Percentiles rank a stretch among this genome's conserved stretches.
Evolutionary conservation across 805 yeast genomes (phyloP).

Genomic region (Kodamaea neixiangensis): DNA sequence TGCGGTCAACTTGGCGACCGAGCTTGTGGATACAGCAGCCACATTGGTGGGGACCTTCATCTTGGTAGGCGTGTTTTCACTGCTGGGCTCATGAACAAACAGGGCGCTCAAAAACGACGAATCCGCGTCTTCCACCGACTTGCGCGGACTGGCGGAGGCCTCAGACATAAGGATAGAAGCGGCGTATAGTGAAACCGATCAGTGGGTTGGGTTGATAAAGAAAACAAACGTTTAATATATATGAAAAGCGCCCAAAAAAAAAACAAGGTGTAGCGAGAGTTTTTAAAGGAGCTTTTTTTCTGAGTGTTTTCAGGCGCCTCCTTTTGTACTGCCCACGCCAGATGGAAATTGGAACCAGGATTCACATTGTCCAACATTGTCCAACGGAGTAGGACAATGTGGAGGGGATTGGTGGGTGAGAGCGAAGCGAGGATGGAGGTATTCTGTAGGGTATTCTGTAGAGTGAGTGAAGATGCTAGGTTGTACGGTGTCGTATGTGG

Average conservation of each 20-base stretch:
- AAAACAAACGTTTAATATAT: constrained; percentile 5
- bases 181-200: background rate
- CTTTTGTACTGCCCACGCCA: constrained; percentile 2
- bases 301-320: background rate
- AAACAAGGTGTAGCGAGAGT: background rate
- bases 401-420: too few species aligned
- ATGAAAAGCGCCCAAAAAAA: constrained; percentile 6
- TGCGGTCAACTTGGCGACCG: background rate
- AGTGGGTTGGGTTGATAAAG: constrained; percentile 1
- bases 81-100: constrained; percentile 6
- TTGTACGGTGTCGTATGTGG: too few species aligned
- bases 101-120: constrained; percentile 8
- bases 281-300: background rate
- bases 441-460: too few species aligned
- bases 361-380: too few species aligned
- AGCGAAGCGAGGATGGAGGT: too few species aligned
- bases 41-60: constrained; percentile 7
- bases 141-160: constrained; percentile 7
- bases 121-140: constrained; percentile 7
- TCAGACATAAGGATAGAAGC: constrained; percentile 6
- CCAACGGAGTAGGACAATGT: background rate
- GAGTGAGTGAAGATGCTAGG: too few species aligned
- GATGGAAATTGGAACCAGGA: background rate
- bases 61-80: constrained; percentile 8
- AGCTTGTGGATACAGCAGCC: background rate